Evolutionary conservation across 805 yeast genomes (phyloP).

Genomic region (Schwanniomyces vanrijiae): DNA sequence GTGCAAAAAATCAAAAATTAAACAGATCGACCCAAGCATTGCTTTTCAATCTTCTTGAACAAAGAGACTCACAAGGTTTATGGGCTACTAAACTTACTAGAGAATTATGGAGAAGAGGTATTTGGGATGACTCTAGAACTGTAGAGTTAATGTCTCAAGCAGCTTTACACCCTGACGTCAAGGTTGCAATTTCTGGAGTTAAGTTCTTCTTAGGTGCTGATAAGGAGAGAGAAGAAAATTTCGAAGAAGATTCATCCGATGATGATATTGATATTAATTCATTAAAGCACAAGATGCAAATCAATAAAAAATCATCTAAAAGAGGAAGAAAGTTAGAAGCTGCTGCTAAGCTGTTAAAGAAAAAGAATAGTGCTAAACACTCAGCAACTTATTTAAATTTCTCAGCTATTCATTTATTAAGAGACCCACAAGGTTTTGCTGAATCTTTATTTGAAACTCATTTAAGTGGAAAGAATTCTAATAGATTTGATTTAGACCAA

Average conservation of each 20-base stretch:
- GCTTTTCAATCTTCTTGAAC: constrained; percentile 81
- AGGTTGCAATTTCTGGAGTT: constrained; percentile 88
- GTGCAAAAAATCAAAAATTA: constrained; percentile 85
- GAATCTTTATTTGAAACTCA: constrained; percentile 76
- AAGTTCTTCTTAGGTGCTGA: constrained; percentile 93
- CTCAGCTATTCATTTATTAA: constrained; percentile 87
- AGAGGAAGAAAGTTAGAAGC: constrained; percentile 76
- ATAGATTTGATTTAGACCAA: constrained; percentile 80
- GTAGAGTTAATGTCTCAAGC: constrained; percentile 99
- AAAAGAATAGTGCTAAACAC: constrained; percentile 54
- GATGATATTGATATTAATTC: constrained; percentile 75
- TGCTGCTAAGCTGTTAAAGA: constrained; percentile 69
- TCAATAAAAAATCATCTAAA: constrained; percentile 80
- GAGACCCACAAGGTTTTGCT: constrained; percentile 98
- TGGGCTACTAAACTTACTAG: constrained; percentile 97
- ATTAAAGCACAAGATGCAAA: constrained; percentile 75
- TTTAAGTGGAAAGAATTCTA: constrained; percentile 65
- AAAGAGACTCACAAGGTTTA: constrained; percentile 73
- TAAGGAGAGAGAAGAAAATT: constrained; percentile 82
- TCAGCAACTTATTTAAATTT: constrained; percentile 78
- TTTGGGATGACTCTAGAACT: constrained; percentile 96
- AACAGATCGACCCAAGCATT: constrained; percentile 91
- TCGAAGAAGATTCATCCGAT: constrained; percentile 68
- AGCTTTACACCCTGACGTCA: constrained; percentile 80
- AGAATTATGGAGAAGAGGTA: constrained; percentile 95